Evolutionary conservation across 2,329 filamentous ascomycete species (phyloP).

Genomic region (Cephalotrichum gorgonifer): DNA sequence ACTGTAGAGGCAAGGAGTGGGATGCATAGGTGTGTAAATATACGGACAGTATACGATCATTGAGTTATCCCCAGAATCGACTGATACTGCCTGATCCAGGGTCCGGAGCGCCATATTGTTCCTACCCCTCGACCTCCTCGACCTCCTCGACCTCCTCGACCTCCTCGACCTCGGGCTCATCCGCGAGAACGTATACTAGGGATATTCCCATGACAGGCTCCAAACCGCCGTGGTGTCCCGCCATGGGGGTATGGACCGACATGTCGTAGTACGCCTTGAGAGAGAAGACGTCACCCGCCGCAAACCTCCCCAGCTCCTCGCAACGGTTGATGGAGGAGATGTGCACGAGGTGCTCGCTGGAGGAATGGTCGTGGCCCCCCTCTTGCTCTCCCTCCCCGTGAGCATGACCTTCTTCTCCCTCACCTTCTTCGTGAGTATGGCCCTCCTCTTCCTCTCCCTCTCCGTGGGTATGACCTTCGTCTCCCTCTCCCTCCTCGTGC

Average conservation of each 20-base stretch:
- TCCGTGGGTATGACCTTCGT: not conserved
- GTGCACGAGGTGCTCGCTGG: conserved; percentile 1
- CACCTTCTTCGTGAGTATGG: not conserved
- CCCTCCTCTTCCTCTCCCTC: conserved; percentile 2
- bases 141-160: not conserved
- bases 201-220: conserved; percentile 7
- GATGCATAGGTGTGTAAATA: too few species aligned
- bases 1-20: too few species aligned
- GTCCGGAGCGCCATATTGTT: too few species aligned
- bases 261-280: conserved; percentile 5
- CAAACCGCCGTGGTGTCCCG: conserved; percentile 4
- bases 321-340: conserved; percentile 3
- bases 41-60: too few species aligned
- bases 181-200: conserved; percentile 1
- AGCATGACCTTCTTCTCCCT: not conserved
- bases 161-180: not conserved
- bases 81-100: too few species aligned
- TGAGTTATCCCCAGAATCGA: too few species aligned
- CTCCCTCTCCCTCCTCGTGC: not conserved
- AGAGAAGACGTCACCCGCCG: not conserved
- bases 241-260: not conserved
- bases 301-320: not conserved
- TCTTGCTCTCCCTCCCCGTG: conserved; percentile 1
- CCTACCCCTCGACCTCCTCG: not conserved
- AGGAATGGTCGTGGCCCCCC: conserved; percentile 3